A percentile compares a stretch with the other conserved stretches of the same genome.
Conservation (phyloP, 2,329 filamentous ascomycete species). For the Cladobotryum protrusum region DNA sequence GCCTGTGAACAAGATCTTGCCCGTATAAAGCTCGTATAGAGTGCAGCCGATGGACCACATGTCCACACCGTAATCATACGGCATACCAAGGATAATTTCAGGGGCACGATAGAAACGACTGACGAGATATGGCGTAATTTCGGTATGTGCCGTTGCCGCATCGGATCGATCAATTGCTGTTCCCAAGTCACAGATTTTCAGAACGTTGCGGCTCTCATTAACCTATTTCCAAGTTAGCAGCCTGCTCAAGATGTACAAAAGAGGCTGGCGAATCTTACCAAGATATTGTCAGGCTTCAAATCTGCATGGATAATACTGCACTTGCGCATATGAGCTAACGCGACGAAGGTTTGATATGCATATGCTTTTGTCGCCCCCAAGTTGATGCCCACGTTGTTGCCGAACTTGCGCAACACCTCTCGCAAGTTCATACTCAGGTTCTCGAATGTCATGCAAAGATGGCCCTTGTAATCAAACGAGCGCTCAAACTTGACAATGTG, state of each 20-base stretch:
- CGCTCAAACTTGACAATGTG: slow-evolving; percentile 85
- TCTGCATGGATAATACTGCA: slow-evolving; percentile 94
- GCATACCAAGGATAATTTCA: slow-evolving; percentile 95
- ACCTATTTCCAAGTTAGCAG: slow-evolving; percentile 38
- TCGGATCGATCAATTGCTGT: slow-evolving; percentile 92
- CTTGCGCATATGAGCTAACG: slow-evolving; percentile 79
- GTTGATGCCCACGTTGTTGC: slow-evolving; percentile 89
- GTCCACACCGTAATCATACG: slow-evolving; percentile 89
- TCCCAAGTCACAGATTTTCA: slow-evolving; percentile 95
- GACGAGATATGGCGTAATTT: slow-evolving; percentile 90
- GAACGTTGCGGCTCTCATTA: slow-evolving; percentile 71
- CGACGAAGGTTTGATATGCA: slow-evolving; percentile 89
- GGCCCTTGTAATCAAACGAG: slow-evolving; percentile 87
- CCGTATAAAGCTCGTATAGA: slow-evolving; percentile 92
- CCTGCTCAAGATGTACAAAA: slow-evolving; percentile 14
- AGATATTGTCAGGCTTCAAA: slow-evolving; percentile 94
- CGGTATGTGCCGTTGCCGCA: slow-evolving; percentile 61
- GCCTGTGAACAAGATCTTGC: slow-evolving; percentile 93
- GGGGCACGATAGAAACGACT: slow-evolving; percentile 96
- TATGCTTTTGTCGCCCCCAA: slow-evolving; percentile 81
- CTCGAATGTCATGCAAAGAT: slow-evolving; percentile 96
- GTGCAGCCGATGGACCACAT: slow-evolving; percentile 99
- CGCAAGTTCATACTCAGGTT: slow-evolving; percentile 89
- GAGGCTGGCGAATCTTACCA: slow-evolving; percentile 46
- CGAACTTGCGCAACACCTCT: slow-evolving; percentile 92